Percentiles rank a stretch among this genome's conserved stretches.
phyloP scores from a whole-genome alignment of 2,329 filamentous ascomycete species.

The Pezicula carpinea region DNA sequence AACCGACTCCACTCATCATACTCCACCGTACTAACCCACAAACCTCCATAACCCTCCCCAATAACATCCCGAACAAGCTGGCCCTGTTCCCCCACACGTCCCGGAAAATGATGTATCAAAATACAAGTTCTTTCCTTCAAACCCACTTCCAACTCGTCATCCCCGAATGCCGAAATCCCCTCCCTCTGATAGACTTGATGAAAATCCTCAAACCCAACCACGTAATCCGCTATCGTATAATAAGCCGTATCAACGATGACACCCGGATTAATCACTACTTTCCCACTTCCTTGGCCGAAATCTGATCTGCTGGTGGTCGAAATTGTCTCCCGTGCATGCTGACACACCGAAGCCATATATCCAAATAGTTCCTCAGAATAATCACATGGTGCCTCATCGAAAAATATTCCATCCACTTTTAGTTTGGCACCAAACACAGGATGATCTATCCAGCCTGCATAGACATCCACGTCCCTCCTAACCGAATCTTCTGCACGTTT shows the following conservation, averaged over 20 bases:
- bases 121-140: not conserved
- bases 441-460: constrained; percentile 27
- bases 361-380: not conserved
- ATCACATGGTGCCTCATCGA: constrained; percentile 11
- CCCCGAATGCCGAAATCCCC: no score
- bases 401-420: constrained; percentile 7
- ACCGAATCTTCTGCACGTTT: constrained; percentile 26
- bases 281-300: no score
- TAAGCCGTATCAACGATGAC: not conserved
- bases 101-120: not conserved
- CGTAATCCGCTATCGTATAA: not conserved
- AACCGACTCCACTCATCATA: not conserved
- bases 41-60: not conserved
- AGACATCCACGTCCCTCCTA: constrained; percentile 28
- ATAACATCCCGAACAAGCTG: not conserved
- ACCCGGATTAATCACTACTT: not conserved
- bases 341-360: not conserved
- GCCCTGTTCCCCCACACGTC: not conserved
- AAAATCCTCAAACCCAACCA: not conserved
- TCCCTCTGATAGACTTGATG: not conserved
- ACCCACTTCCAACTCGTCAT: not conserved
- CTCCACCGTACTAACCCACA: not conserved
- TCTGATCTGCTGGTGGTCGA: not conserved
- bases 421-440: not conserved
- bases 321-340: not conserved